phyloP scores from a whole-genome alignment of 352 stramenopile species.

The Pythium biforme region DNA sequence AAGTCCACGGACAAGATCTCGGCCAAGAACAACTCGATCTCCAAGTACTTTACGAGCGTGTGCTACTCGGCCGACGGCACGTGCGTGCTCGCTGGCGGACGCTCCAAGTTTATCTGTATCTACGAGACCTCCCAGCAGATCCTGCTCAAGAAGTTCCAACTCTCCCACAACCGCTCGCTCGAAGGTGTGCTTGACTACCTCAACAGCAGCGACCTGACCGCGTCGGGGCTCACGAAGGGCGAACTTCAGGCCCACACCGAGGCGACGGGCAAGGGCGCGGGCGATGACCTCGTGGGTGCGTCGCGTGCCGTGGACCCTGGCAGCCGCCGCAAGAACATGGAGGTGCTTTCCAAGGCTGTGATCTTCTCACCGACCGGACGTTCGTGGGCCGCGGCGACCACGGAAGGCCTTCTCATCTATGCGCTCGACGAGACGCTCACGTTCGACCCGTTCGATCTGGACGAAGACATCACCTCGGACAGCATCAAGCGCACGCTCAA shows the following conservation, averaged over 20 bases:
- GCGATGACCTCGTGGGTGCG: constrained; percentile 68
- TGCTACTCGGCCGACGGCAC: constrained; percentile 98
- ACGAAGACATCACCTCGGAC: constrained; percentile 96
- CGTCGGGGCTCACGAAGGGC: constrained; percentile 61
- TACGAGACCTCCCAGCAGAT: constrained; percentile 96
- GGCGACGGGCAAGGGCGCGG: constrained; percentile 21
- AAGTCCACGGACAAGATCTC: constrained; percentile 81
- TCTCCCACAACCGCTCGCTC: constrained; percentile 96
- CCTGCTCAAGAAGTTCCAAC: constrained; percentile 99
- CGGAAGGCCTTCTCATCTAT: constrained; percentile 98
- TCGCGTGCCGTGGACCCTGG: constrained; percentile 93
- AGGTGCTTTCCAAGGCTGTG: constrained; percentile 91
- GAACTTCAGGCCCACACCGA: constrained; percentile 73
- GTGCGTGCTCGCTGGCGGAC: constrained; percentile 96
- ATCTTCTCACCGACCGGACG: constrained; percentile 97
- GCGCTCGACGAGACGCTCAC: constrained; percentile 94
- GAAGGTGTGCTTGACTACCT: constrained; percentile 97
- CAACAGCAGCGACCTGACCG: constrained; percentile 87
- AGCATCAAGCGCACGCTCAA: constrained; percentile 87
- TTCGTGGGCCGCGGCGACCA: constrained; percentile 96
- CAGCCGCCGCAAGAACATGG: constrained; percentile 79
- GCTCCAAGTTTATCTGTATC: constrained; percentile 99
- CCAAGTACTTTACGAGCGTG: constrained; percentile 99
- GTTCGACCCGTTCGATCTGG: constrained; percentile 99
- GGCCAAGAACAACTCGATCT: constrained; percentile 88